Conservation (phyloP, 371 early-diverging fungal species). For the Circinella minor region DNA sequence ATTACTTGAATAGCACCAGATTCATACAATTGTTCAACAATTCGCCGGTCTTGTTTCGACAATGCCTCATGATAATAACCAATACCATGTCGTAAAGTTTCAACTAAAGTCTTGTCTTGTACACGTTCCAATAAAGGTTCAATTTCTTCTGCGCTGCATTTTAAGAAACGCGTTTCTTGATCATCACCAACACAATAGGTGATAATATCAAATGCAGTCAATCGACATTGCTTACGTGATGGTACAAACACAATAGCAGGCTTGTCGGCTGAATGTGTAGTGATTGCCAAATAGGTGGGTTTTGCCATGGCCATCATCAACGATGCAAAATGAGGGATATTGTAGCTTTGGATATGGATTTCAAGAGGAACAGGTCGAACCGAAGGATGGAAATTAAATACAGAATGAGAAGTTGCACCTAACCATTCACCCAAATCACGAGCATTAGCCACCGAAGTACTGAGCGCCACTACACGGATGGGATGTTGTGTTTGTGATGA, state of each 20-base stretch:
- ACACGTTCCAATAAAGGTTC: constrained; percentile 66
- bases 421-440: constrained; percentile 97
- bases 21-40: constrained; percentile 81
- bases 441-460: constrained; percentile 93
- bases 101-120: constrained; percentile 74
- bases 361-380: constrained; percentile 94
- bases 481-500: constrained; percentile 79
- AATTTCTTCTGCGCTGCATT: constrained; percentile 68
- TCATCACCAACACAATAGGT: constrained; percentile 81
- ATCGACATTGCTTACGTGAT: constrained; percentile 86
- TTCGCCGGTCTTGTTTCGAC: constrained; percentile 67
- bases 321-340: constrained; percentile 89
- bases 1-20: constrained; percentile 86
- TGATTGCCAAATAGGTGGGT: constrained; percentile 85
- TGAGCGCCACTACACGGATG: constrained; percentile 91
- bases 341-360: constrained; percentile 92
- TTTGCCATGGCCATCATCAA: constrained; percentile 94
- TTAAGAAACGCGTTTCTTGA: constrained; percentile 72
- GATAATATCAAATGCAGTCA: constrained; percentile 86
- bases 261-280: constrained; percentile 63
- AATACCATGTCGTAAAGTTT: constrained; percentile 81
- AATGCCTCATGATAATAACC: constrained; percentile 93
- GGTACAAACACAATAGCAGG: constrained; percentile 92
- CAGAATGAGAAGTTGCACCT: constrained; percentile 75
- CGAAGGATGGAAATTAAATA: constrained; percentile 93